Base-by-base conservation (phyloP, 805 yeast genomes). In the Candida patagonica region DNA sequence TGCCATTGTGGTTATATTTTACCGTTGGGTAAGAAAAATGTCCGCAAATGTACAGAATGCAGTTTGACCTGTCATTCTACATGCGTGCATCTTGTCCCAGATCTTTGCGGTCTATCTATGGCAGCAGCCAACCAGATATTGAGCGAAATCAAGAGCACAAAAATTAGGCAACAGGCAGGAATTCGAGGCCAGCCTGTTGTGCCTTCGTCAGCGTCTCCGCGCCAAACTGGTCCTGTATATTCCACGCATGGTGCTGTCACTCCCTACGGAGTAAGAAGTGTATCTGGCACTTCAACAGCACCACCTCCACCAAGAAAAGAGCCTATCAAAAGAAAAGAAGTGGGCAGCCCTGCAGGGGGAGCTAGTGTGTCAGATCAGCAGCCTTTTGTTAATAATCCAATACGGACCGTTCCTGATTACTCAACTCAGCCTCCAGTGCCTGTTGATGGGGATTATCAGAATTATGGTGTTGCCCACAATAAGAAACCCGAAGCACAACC, bases 81-180 rank as follows among this genome's bases (percentile, higher is more conserved):
- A 33, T 92, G 99, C 66, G 80, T 89, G 9, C 96, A 87, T 55
- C 68, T 88, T 53, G 97, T 92, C 17, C 99, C 99, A 1, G 97
- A 92, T 59, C 85, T 92, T 60, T 92, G 99, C 68, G 98, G 98
- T 42, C 89, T 92, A 95, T 74, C 95, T 2, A 86, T 92, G 88
- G 96, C 86, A 55, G 84, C 82, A 73, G 97, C 96, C 2, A 87
- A 86, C 55, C 82, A 81, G 60, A 86, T 92, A 46, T 63, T 92
- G 43, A 74, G 73, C 42, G 85, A 96, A 7, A 87, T 89, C 55
- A 80, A 81, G 56, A 74, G 80, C 30, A 78, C 96, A 2, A 73
- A 74, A 51, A 69, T 55, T 29, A 49, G 59, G 16, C 58, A 57
- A 46, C 55, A 44, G 37, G 50, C 43, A 23, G 25, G 41, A 21